phyloP scores from a whole-genome alignment of 805 yeast genomes.

The Scheffersomyces lignosus region DNA sequence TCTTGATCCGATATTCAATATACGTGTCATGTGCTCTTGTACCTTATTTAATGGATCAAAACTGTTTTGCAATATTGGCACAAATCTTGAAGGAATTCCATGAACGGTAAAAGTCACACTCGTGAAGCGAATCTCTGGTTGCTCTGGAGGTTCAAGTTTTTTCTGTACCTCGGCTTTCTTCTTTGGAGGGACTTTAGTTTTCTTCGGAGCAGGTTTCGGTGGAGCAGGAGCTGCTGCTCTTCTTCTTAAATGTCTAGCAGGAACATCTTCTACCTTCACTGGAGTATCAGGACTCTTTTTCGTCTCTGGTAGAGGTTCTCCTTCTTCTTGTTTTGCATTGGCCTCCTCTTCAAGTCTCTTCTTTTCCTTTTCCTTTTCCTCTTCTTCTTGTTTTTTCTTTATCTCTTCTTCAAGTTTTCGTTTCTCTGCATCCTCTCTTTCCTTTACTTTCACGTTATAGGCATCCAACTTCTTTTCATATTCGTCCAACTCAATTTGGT shows the following conservation, averaged over 20 bases:
- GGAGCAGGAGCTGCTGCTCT: slow-evolving; percentile 5
- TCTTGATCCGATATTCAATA: slow-evolving; percentile 60
- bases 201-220: slow-evolving; percentile 9
- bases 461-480: slow-evolving; percentile 38
- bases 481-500: slow-evolving; percentile 46
- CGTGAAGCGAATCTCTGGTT: slow-evolving; percentile 52
- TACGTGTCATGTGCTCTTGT: slow-evolving; percentile 57
- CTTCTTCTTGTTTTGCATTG: slow-evolving; percentile 15
- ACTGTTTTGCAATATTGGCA: slow-evolving; percentile 66
- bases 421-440: slow-evolving; percentile 26
- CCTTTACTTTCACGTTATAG: slow-evolving; percentile 27
- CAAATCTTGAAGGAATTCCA: slow-evolving; percentile 64
- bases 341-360: slow-evolving; percentile 24
- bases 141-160: slow-evolving; percentile 31
- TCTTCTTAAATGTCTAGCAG: slow-evolving; percentile 13
- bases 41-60: slow-evolving; percentile 59
- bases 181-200: slow-evolving; percentile 12
- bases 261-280: slow-evolving; percentile 12
- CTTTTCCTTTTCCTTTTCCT: slow-evolving; percentile 21
- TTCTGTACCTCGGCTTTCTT: slow-evolving; percentile 14
- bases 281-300: slow-evolving; percentile 22
- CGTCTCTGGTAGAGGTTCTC: slow-evolving; percentile 9
- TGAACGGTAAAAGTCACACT: slow-evolving; percentile 65
- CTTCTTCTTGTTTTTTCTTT: slow-evolving; percentile 16
- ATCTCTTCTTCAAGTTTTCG: slow-evolving; percentile 20